These are phyloP conservation scores for Malus sylvestris DNA, from an alignment of 306 rosid genomes.

Conservation along the genomic window DNA sequence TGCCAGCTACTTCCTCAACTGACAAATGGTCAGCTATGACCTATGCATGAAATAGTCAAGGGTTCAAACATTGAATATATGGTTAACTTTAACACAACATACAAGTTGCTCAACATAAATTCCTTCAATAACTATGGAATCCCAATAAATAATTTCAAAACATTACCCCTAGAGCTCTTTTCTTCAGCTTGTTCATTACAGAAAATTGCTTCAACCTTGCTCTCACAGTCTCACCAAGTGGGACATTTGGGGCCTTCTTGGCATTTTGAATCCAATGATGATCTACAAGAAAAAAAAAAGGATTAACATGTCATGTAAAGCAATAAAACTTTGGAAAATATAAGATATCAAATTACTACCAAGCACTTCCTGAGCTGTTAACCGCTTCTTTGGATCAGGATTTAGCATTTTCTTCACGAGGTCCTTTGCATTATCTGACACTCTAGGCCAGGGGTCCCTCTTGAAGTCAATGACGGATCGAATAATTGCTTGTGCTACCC, in stretches of 20 bases:
- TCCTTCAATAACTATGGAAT: neutral
- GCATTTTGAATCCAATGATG: slow-evolving; percentile 58
- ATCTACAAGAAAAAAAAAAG: slow-evolving; percentile 19
- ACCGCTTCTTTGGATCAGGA: slow-evolving; percentile 40
- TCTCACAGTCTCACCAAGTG: slow-evolving; percentile 55
- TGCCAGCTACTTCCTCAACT: slow-evolving; percentile 55
- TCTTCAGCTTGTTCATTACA: slow-evolving; percentile 57
- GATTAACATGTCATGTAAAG: neutral
- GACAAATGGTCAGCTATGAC: slow-evolving; percentile 58
- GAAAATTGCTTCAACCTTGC: slow-evolving; percentile 59
- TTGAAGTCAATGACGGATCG: slow-evolving; percentile 44
- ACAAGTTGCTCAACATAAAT: neutral
- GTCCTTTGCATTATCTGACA: slow-evolving; percentile 43
- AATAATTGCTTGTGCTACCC: slow-evolving; percentile 52
- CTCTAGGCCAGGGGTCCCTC: slow-evolving; percentile 55
- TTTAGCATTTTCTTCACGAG: slow-evolving; percentile 48
- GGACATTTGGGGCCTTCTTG: slow-evolving; percentile 55
- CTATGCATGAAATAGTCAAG: slow-evolving; percentile 15
- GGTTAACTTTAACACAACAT: neutral
- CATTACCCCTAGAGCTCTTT: slow-evolving; percentile 54
- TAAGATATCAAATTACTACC: slow-evolving; percentile 16
- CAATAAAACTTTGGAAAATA: neutral
- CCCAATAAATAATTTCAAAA: neutral
- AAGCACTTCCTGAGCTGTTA: slow-evolving; percentile 42
- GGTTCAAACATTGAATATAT: neutral